phyloP scores from a whole-genome alignment of 352 stramenopile species.

The Pythium vanterpoolii region DNA sequence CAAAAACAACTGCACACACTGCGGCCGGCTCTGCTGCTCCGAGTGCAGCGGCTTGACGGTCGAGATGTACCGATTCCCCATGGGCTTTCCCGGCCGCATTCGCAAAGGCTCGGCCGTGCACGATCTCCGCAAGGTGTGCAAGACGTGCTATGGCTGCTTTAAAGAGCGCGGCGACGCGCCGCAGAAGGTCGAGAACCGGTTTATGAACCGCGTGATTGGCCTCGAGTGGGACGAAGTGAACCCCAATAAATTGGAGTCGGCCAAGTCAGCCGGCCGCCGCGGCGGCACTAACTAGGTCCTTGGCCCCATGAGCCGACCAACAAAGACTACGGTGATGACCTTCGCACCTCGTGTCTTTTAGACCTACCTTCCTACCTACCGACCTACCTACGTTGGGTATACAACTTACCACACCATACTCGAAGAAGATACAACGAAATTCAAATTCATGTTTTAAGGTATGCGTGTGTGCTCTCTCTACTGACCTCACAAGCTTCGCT shows the following conservation, averaged over 20 bases:
- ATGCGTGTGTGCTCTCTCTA: background rate
- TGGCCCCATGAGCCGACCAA: too few relatives aligned
- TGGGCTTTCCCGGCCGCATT: slow-evolving; percentile 78
- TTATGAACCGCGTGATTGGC: slow-evolving; percentile 79
- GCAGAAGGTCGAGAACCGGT: slow-evolving; percentile 61
- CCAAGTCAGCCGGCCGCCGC: slow-evolving; percentile 46
- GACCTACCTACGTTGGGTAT: too few relatives aligned
- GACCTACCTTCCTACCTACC: too few relatives aligned
- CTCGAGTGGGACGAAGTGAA: slow-evolving; percentile 90
- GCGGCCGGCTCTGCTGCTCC: slow-evolving; percentile 66
- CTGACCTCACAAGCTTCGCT: background rate
- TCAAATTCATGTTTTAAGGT: background rate
- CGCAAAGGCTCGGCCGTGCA: slow-evolving; percentile 55
- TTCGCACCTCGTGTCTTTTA: background rate
- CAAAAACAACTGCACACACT: slow-evolving; percentile 87
- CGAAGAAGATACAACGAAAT: too few relatives aligned
- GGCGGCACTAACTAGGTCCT: slow-evolving; percentile 44
- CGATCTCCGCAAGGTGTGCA: slow-evolving; percentile 79
- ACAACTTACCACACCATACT: too few relatives aligned
- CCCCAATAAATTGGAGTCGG: slow-evolving; percentile 69
- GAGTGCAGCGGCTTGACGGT: slow-evolving; percentile 65
- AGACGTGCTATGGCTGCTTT: slow-evolving; percentile 84
- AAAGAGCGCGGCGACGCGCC: slow-evolving; percentile 74
- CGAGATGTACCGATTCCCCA: slow-evolving; percentile 79
- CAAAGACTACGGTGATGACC: background rate